These are phyloP conservation scores for Sporothrix inflata DNA, from an alignment of 2,329 filamentous ascomycete genomes.

Conservation along the genomic window DNA sequence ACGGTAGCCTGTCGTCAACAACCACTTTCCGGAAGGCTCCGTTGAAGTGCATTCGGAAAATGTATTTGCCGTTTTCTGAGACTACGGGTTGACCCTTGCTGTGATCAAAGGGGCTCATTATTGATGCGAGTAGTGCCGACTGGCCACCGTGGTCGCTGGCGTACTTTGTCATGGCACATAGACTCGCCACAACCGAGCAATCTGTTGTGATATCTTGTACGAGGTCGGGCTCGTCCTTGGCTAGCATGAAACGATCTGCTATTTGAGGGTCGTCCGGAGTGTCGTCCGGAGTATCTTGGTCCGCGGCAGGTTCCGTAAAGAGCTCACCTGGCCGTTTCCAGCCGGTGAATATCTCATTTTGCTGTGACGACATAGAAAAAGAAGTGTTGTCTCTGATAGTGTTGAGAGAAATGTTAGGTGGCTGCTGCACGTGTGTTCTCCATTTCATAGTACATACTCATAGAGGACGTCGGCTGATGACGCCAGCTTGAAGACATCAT, in stretches of 20 bases:
- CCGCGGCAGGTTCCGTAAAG: conserved; percentile 46
- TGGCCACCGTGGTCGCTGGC: conserved; percentile 50
- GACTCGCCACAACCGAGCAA: conserved; percentile 93
- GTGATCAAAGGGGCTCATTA: conserved; percentile 73
- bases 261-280: neutral
- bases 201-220: conserved; percentile 96
- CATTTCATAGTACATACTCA: conserved; percentile 54
- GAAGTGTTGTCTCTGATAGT: conserved; percentile 65
- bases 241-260: conserved; percentile 37
- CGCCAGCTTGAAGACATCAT: conserved; percentile 62
- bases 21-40: conserved; percentile 85
- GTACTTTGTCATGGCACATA: conserved; percentile 79
- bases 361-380: conserved; percentile 73
- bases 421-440: no score
- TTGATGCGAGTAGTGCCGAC: conserved; percentile 68
- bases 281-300: conserved; percentile 22
- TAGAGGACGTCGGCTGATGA: conserved; percentile 58
- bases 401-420: neutral
- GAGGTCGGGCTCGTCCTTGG: conserved; percentile 69
- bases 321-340: conserved; percentile 81
- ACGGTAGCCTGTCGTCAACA: conserved; percentile 86
- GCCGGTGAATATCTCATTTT: conserved; percentile 74
- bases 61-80: conserved; percentile 84
- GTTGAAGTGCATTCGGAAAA: conserved; percentile 94
- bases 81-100: conserved; percentile 59